Conservation (phyloP, 352 stramenopile species). For the Globisporangium camurandrum region DNA sequence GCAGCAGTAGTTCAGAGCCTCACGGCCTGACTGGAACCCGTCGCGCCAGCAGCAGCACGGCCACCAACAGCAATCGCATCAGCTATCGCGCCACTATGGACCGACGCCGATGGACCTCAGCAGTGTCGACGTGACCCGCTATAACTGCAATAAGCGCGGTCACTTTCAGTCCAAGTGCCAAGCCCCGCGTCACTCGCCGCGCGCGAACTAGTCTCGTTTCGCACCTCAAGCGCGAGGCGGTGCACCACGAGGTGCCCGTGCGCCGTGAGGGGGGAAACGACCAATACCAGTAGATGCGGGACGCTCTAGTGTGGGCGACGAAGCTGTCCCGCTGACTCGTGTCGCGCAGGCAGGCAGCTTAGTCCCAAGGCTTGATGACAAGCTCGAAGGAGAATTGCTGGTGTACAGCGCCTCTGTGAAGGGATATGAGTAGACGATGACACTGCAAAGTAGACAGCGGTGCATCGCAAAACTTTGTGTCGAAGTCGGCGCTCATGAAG, state of each 20-base stretch:
- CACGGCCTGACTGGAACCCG: neutral
- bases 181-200: neutral
- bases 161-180: neutral
- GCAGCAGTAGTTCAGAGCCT: constrained; percentile 1
- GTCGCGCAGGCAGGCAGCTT: constrained; percentile 1
- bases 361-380: constrained; percentile 2
- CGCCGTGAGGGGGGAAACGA: neutral
- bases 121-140: neutral
- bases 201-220: neutral
- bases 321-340: neutral
- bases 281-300: neutral
- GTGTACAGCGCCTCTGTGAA: constrained; percentile 6
- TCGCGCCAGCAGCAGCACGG: neutral
- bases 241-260: neutral
- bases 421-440: constrained; percentile 2
- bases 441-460: constrained; percentile 1
- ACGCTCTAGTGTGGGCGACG: neutral
- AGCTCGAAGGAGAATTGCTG: neutral
- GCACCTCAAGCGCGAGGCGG: neutral
- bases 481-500: neutral
- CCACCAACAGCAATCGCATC: neutral
- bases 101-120: neutral
- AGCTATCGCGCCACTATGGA: neutral
- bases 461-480: constrained; percentile 5
- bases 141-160: neutral